These are phyloP conservation scores for Xylaria telfairii DNA, from an alignment of 495 filamentous ascomycete species.

Conservation along the genomic window DNA sequence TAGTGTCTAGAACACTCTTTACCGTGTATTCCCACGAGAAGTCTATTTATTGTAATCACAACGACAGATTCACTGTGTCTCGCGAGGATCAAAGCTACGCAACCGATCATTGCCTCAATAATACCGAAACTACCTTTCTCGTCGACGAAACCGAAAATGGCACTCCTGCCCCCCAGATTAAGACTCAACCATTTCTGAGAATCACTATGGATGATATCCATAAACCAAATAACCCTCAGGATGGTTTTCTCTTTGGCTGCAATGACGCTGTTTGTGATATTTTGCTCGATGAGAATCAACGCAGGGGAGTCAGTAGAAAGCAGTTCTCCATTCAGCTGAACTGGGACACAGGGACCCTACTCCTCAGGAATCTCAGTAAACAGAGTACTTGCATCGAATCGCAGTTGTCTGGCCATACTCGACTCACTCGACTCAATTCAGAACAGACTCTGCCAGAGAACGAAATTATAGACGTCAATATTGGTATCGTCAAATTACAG, in stretches of 20 bases:
- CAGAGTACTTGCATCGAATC: background rate
- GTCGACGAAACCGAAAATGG: background rate
- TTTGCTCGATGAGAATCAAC: background rate
- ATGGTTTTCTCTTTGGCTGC: background rate
- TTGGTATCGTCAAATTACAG: background rate
- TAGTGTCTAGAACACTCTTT: background rate
- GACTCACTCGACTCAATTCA: background rate
- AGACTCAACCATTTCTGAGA: background rate
- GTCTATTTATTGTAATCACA: background rate
- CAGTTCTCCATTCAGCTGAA: background rate
- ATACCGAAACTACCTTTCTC: background rate
- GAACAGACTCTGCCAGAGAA: background rate
- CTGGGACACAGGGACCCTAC: background rate
- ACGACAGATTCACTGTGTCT: background rate
- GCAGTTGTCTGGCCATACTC: too few relatives aligned
- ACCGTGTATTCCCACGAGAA: background rate
- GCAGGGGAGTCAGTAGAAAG: background rate
- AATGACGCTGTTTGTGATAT: background rate
- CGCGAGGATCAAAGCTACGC: background rate
- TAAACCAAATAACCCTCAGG: too few relatives aligned
- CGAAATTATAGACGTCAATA: background rate
- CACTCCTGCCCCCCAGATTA: background rate
- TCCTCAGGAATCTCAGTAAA: background rate
- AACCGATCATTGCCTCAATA: background rate
- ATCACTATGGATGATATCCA: background rate